Conservation (phyloP, 2,329 filamentous ascomycete genomes). For the Hymenoscyphus linearis region DNA sequence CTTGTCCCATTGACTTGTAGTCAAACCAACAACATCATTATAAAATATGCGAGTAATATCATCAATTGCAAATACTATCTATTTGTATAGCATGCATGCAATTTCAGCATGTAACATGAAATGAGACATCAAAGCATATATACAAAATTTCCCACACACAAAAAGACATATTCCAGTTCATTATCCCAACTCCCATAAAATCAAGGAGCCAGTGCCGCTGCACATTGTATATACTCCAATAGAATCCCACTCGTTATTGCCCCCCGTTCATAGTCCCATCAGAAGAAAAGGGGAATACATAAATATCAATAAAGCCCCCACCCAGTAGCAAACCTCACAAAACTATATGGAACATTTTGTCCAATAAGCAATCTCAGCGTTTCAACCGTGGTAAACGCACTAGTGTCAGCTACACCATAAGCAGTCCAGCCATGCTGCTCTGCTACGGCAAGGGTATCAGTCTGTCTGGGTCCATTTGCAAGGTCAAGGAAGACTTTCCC, state of each 20-base stretch:
- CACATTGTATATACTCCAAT: background rate
- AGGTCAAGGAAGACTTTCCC: conserved; percentile 77
- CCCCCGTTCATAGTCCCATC: background rate
- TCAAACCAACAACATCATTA: no score
- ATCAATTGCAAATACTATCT: conserved; percentile 2
- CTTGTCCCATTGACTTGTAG: no score
- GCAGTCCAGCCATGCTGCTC: conserved; percentile 71
- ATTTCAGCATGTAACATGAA: background rate
- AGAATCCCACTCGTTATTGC: background rate
- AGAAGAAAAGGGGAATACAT: background rate
- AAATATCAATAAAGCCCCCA: conserved; percentile 41
- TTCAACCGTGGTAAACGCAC: conserved; percentile 79
- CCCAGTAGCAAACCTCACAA: conserved; percentile 69
- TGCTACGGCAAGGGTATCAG: conserved; percentile 65
- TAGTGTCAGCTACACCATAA: conserved; percentile 74
- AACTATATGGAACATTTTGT: conserved; percentile 84
- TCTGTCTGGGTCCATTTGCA: conserved; percentile 57
- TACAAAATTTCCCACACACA: background rate
- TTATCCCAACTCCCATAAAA: background rate
- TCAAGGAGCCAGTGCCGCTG: background rate
- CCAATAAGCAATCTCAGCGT: conserved; percentile 73
- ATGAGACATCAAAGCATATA: background rate
- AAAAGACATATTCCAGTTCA: background rate
- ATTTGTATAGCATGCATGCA: background rate
- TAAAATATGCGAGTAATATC: no score